Percentiles rank a stretch among this genome's conserved stretches.
Conservation (phyloP, 768 basidiomycete genomes). For the Psilocybe azurescens region DNA sequence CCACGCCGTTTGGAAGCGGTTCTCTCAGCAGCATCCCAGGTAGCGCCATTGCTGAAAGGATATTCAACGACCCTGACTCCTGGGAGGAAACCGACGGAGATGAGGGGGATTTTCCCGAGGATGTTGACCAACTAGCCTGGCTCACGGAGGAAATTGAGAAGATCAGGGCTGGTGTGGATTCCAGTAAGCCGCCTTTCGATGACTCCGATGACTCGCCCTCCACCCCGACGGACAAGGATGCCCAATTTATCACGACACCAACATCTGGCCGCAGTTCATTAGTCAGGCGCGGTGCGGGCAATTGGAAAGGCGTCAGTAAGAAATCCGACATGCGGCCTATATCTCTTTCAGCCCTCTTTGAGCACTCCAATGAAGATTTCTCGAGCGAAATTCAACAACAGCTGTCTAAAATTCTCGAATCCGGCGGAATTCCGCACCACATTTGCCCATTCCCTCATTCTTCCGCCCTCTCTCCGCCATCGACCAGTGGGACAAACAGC, state of each 20-base stretch:
- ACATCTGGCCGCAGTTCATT: slow-evolving; percentile 12
- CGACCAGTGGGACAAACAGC: slow-evolving; percentile 21
- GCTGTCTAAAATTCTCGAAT: slow-evolving; percentile 32
- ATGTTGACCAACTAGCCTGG: slow-evolving; percentile 35
- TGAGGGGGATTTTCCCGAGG: slow-evolving; percentile 31
- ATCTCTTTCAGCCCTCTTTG: slow-evolving; percentile 33
- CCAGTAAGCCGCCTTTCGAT: slow-evolving; percentile 7
- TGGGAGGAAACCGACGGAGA: slow-evolving; percentile 39
- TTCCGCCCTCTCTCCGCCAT: slow-evolving; percentile 27
- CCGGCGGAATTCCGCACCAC: slow-evolving; percentile 28
- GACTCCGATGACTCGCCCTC: slow-evolving; percentile 11
- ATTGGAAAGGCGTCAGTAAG: slow-evolving; percentile 26
- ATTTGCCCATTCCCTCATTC: slow-evolving; percentile 25
- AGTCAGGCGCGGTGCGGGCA: slow-evolving; percentile 14
- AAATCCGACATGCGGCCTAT: slow-evolving; percentile 30
- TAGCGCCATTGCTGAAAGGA: slow-evolving; percentile 46
- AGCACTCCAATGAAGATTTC: slow-evolving; percentile 28
- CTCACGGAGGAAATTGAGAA: slow-evolving; percentile 40
- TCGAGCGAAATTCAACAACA: slow-evolving; percentile 33
- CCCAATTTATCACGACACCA: slow-evolving; percentile 18
- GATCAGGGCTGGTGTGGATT: slow-evolving; percentile 25
- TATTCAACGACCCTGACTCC: slow-evolving; percentile 48
- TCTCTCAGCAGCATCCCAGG: slow-evolving; percentile 36
- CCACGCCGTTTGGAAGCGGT: slow-evolving; percentile 29
- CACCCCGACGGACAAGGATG: slow-evolving; percentile 18